phyloP scores from a whole-genome alignment of 2,329 filamentous ascomycete species.

The Lachnellula suecica region DNA sequence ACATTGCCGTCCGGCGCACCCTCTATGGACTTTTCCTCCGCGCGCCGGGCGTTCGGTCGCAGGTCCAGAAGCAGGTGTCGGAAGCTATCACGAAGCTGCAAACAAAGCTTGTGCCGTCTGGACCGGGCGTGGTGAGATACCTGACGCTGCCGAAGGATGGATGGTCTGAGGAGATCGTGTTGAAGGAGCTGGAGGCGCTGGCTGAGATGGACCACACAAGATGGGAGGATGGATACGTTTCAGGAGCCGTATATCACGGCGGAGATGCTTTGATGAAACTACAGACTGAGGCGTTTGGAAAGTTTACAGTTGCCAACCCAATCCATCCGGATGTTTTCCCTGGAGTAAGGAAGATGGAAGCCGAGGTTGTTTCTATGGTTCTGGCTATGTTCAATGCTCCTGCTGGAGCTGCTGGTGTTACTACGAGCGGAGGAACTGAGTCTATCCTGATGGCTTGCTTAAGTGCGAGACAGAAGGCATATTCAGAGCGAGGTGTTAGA shows the following conservation, averaged over 20 bases:
- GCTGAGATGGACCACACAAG: constrained; percentile 87
- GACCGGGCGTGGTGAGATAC: constrained; percentile 70
- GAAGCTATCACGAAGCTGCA: constrained; percentile 80
- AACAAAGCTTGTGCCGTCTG: constrained; percentile 75
- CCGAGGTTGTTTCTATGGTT: constrained; percentile 95
- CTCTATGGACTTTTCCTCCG: constrained; percentile 84
- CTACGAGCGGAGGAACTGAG: constrained; percentile 91
- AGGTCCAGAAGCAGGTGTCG: constrained; percentile 81
- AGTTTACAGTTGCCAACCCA: constrained; percentile 93
- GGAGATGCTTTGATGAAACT: constrained; percentile 78
- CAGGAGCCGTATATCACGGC: constrained; percentile 94
- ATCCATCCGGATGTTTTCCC: constrained; percentile 99
- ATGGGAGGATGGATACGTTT: constrained; percentile 96
- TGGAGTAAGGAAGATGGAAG: constrained; percentile 98
- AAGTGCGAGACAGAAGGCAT: constrained; percentile 85
- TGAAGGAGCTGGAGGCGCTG: constrained; percentile 75
- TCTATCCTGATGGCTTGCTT: constrained; percentile 96
- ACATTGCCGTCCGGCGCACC: constrained; percentile 67
- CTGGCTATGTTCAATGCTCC: constrained; percentile 87
- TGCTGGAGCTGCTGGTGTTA: constrained; percentile 79
- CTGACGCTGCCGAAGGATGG: constrained; percentile 79
- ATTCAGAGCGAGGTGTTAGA: constrained; percentile 79
- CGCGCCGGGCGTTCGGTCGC: constrained; percentile 79
- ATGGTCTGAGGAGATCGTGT: constrained; percentile 76
- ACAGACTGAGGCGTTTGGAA: constrained; percentile 89